These are phyloP conservation scores for Pleoardoris graminearum DNA, from an alignment of 2,329 filamentous ascomycete species.

Conservation along the genomic window DNA sequence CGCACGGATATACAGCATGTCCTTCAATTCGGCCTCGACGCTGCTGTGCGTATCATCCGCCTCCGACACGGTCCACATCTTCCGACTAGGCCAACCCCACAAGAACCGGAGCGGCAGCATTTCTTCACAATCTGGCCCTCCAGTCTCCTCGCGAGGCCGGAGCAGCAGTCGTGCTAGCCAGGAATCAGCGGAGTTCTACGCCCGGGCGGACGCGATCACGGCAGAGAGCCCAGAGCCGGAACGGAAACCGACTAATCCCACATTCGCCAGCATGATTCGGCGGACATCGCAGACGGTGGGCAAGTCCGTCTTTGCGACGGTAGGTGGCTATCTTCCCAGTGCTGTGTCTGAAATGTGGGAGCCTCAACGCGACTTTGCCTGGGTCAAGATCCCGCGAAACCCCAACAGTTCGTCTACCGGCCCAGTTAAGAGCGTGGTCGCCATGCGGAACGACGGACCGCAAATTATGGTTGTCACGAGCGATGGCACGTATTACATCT, in stretches of 20 bases:
- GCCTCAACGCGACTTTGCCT: conserved; percentile 90
- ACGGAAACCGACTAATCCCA: conserved; percentile 62
- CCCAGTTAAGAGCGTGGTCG: conserved; percentile 86
- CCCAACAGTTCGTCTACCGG: conserved; percentile 43
- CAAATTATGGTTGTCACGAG: conserved; percentile 98
- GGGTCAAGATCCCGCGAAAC: conserved; percentile 83
- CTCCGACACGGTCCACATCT: conserved; percentile 95
- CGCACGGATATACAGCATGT: conserved; percentile 97
- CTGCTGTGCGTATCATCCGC: conserved; percentile 94
- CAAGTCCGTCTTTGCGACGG: conserved; percentile 81
- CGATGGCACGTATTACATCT: conserved; percentile 93
- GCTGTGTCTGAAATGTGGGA: conserved; percentile 99
- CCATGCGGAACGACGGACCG: conserved; percentile 91
- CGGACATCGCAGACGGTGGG: conserved; percentile 93
- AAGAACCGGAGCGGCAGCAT: conserved; percentile 41
- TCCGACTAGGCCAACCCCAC: conserved; percentile 64
- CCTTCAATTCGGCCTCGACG: conserved; percentile 92
- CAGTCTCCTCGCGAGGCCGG: conserved; percentile 42
- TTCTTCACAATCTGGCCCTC: conserved; percentile 29
- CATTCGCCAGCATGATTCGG: conserved; percentile 87
- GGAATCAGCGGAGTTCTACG: conserved; percentile 48
- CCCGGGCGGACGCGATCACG: conserved; percentile 29
- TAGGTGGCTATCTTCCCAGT: conserved; percentile 88
- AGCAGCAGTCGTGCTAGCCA: conserved; percentile 50
- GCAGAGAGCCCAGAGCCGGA: conserved; percentile 34